phyloP scores from a whole-genome alignment of 2,329 filamentous ascomycete species.

The Cryphonectria nitschkei region DNA sequence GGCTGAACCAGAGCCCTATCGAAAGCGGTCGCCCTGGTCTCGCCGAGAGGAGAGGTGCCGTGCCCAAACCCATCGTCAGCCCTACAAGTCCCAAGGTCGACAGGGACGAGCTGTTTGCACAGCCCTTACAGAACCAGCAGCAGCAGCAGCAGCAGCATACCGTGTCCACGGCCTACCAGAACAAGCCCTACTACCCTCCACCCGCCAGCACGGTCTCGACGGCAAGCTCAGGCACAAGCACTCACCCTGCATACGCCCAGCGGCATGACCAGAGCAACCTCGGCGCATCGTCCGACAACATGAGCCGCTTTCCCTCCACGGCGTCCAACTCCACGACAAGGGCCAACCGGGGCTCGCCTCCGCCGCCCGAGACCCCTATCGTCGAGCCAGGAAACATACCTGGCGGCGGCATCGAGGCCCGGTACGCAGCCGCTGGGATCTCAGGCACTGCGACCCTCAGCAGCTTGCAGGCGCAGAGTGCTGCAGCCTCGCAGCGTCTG shows the following conservation, averaged over 20 bases:
- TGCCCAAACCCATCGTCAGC: constrained; percentile 80
- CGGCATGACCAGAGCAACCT: constrained; percentile 37
- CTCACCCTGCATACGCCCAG: constrained; percentile 18
- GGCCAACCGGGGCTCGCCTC: constrained; percentile 89
- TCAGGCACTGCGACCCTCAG: constrained; percentile 82
- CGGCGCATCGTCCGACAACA: constrained; percentile 50
- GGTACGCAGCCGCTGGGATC: constrained; percentile 90
- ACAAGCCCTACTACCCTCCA: constrained; percentile 64
- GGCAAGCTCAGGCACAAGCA: constrained; percentile 32
- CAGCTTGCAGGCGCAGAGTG: constrained; percentile 70
- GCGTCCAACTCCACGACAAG: constrained; percentile 92
- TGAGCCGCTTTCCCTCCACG: constrained; percentile 74
- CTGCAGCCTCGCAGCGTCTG: constrained; percentile 78
- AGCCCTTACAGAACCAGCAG: constrained; percentile 54
- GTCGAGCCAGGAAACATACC: constrained; percentile 72
- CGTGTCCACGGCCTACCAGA: constrained; percentile 52
- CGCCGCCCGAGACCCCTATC: constrained; percentile 90
- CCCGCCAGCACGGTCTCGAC: constrained; percentile 46
- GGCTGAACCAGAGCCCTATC: constrained; percentile 58
- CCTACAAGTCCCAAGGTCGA: constrained; percentile 78
- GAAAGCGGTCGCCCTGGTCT: constrained; percentile 67
- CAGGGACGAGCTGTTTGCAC: constrained; percentile 79
- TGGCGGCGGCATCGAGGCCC: constrained; percentile 83
- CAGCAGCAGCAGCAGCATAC: constrained; percentile 37
- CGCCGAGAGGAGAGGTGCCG: constrained; percentile 81